Conservation (phyloP, 23 red algal species). For the Gracilaria caudata region DNA sequence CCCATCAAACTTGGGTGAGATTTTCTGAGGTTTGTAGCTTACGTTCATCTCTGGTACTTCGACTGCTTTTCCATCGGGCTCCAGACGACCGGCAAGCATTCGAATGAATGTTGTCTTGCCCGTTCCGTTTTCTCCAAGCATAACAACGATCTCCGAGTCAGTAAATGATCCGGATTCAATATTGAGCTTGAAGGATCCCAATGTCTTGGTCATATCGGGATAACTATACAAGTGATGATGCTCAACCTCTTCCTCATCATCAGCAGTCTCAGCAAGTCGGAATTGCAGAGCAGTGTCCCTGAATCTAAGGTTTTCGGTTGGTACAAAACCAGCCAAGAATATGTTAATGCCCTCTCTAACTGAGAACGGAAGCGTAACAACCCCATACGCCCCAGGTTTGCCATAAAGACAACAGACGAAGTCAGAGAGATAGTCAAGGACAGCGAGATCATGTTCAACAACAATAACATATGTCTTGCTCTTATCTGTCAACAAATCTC, state of each 20-base stretch:
- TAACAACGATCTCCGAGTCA: constrained; percentile 97
- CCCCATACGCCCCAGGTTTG: constrained; percentile 95
- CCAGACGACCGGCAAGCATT: constrained; percentile 93
- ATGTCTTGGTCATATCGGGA: constrained; percentile 81
- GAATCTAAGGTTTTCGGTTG: constrained; percentile 98
- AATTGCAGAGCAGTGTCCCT: constrained; percentile 87
- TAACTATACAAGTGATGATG: constrained; percentile 91
- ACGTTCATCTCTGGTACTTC: constrained; percentile 97
- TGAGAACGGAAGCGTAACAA: constrained; percentile 97
- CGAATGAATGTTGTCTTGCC: constrained; percentile 99
- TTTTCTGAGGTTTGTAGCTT: constrained; percentile 99
- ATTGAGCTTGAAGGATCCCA: constrained; percentile 88
- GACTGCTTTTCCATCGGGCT: constrained; percentile 72
- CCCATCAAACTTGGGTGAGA: constrained; percentile 96
- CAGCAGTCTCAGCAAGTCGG: constrained; percentile 90
- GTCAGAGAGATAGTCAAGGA: constrained; percentile 98
- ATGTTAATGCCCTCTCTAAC: constrained; percentile 99
- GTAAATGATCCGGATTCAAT: constrained; percentile 93
- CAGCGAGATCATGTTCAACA: constrained; percentile 98
- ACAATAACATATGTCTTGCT: constrained; percentile 98
- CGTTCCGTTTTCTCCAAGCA: constrained; percentile 98
- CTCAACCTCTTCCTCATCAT: constrained; percentile 78
- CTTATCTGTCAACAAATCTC: constrained; percentile 74
- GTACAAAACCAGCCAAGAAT: constrained; percentile 98
- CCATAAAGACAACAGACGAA: constrained; percentile 98